These are phyloP conservation scores for Abrus precatorius DNA, from an alignment of 306 rosid species.

Conservation along the genomic window DNA sequence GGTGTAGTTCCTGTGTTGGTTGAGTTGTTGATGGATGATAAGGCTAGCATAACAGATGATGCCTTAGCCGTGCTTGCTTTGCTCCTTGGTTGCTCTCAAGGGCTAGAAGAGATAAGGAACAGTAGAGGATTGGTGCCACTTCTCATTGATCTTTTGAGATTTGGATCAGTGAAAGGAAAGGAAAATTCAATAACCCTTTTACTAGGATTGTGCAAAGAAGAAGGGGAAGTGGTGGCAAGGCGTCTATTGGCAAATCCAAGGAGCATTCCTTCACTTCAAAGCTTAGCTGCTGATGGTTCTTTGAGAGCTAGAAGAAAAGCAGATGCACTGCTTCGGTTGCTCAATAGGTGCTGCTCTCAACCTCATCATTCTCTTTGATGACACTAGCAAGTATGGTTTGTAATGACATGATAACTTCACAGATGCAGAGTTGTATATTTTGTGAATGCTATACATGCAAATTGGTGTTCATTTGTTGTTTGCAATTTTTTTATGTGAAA, in stretches of 20 bases:
- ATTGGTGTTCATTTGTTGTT: slow-evolving; percentile 30
- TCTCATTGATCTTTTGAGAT: slow-evolving; percentile 87
- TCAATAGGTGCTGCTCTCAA: slow-evolving; percentile 80
- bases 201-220: slow-evolving; percentile 87
- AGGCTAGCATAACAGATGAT: slow-evolving; percentile 86
- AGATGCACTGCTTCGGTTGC: slow-evolving; percentile 82
- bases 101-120: slow-evolving; percentile 75
- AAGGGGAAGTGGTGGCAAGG: slow-evolving; percentile 77
- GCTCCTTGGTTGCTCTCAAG: slow-evolving; percentile 75
- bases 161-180: slow-evolving; percentile 90
- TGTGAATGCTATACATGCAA: slow-evolving; percentile 51
- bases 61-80: slow-evolving; percentile 74
- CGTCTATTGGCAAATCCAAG: slow-evolving; percentile 77
- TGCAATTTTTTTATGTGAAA: slow-evolving; percentile 20
- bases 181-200: slow-evolving; percentile 81
- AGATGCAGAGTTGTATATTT: slow-evolving; percentile 51
- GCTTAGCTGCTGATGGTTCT: slow-evolving; percentile 79
- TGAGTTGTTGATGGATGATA: slow-evolving; percentile 81
- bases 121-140: slow-evolving; percentile 72
- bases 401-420: slow-evolving; percentile 5
- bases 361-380: slow-evolving; percentile 62
- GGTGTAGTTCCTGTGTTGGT: slow-evolving; percentile 74
- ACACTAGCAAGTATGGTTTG: background rate
- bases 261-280: slow-evolving; percentile 86
- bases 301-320: slow-evolving; percentile 87